phyloP scores from a whole-genome alignment of 2,329 filamentous ascomycete genomes.

The Aspergillus tubingensis region DNA sequence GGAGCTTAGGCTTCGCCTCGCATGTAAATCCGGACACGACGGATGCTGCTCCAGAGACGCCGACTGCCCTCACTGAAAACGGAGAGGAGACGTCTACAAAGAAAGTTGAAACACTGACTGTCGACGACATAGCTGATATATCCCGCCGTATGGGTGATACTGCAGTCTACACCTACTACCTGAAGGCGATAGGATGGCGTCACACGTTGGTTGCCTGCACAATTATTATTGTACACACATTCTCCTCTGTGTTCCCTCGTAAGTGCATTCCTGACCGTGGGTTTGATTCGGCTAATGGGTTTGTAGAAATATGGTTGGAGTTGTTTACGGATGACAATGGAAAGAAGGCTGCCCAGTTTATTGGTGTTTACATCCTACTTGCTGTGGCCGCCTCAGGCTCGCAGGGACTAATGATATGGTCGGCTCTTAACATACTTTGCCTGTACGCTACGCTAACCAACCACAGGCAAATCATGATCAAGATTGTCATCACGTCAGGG shows the following conservation, averaged over 20 bases:
- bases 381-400: neutral
- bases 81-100: neutral
- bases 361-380: neutral
- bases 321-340: neutral
- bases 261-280: neutral
- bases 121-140: constrained; percentile 1
- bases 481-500: neutral
- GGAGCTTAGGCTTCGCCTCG: neutral
- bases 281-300: neutral
- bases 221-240: neutral
- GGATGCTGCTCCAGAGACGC: neutral
- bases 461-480: constrained; percentile 7
- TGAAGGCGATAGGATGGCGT: constrained; percentile 2
- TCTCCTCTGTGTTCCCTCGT: constrained; percentile 1
- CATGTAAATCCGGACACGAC: neutral
- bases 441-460: neutral
- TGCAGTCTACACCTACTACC: constrained; percentile 3
- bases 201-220: neutral
- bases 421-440: neutral
- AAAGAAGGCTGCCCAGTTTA: neutral
- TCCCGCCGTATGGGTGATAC: constrained; percentile 1
- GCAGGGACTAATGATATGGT: constrained; percentile 5
- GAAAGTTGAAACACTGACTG: neutral
- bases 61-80: neutral
- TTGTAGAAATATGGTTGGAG: neutral